These are phyloP conservation scores for Fragaria vesca DNA, from an alignment of 306 rosid genomes.

Conservation along the genomic window DNA sequence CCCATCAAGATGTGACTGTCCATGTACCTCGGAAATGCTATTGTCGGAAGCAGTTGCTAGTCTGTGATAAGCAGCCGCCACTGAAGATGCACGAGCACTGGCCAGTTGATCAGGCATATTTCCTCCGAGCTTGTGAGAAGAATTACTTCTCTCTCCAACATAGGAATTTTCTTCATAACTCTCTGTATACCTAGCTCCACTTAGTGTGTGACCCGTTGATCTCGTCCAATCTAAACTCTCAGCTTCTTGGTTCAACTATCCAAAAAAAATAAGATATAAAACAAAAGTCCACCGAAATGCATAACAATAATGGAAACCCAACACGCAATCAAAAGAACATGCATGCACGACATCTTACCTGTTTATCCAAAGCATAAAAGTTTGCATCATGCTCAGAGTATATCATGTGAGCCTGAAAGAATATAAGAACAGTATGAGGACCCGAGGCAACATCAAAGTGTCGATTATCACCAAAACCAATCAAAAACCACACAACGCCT, in stretches of 20 bases:
- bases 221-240: conserved; percentile 89
- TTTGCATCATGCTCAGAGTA: conserved; percentile 79
- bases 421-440: conserved; percentile 24
- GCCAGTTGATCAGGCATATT: conserved; percentile 40
- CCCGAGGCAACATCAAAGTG: conserved; percentile 10
- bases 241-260: conserved; percentile 86
- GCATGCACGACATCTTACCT: conserved; percentile 47
- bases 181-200: conserved; percentile 48
- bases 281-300: conserved; percentile 11
- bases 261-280: conserved; percentile 31
- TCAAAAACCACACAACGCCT: conserved; percentile 4
- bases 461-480: neutral
- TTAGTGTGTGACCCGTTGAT: conserved; percentile 72
- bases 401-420: conserved; percentile 89
- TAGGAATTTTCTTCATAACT: conserved; percentile 43
- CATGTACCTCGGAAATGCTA: conserved; percentile 37
- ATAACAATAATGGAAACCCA: conserved; percentile 13
- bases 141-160: conserved; percentile 32
- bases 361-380: conserved; percentile 78
- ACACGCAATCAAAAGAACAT: neutral
- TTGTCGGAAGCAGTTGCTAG: conserved; percentile 36
- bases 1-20: conserved; percentile 51
- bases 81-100: conserved; percentile 69
- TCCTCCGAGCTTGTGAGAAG: conserved; percentile 84
- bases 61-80: conserved; percentile 77